Conservation (phyloP, 495 filamentous ascomycete genomes). For the Penicillium ucsense region DNA sequence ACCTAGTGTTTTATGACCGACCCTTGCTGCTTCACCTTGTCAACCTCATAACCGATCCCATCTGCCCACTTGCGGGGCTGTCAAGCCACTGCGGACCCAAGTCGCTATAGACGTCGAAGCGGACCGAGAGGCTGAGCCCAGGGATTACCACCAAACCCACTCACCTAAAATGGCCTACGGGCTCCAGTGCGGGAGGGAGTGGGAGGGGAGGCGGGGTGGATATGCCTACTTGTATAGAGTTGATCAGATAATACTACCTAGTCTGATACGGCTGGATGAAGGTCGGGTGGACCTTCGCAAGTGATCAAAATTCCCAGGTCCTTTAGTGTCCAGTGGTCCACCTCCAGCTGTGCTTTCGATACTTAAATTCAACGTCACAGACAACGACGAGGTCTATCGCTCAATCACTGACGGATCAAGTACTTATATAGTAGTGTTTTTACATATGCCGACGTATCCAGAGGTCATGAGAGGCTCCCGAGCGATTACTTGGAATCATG, state of each 20-base stretch:
- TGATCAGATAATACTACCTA: neutral
- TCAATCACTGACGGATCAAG: no score
- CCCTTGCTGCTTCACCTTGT: slow-evolving; percentile 1
- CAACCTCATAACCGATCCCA: slow-evolving; percentile 9
- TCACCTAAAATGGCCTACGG: neutral
- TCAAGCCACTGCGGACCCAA: slow-evolving; percentile 23
- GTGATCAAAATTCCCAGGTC: no score
- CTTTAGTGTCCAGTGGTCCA: no score
- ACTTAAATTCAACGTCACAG: no score
- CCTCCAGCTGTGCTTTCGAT: no score
- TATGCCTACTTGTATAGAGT: neutral
- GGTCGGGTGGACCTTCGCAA: neutral
- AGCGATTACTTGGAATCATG: no score
- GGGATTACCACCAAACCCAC: slow-evolving; percentile 1
- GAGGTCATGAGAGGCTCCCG: no score
- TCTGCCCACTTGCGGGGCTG: slow-evolving; percentile 19
- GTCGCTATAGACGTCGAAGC: neutral
- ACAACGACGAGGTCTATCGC: no score
- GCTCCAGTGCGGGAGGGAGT: neutral
- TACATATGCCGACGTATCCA: no score
- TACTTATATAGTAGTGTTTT: no score
- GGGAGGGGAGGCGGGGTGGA: neutral
- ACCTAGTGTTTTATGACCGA: no score
- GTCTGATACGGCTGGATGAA: neutral
- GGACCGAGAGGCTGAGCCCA: neutral